Evolutionary conservation across 2,329 filamentous ascomycete species (phyloP).

Genomic region (Neophaeococcomyces aloes): DNA sequence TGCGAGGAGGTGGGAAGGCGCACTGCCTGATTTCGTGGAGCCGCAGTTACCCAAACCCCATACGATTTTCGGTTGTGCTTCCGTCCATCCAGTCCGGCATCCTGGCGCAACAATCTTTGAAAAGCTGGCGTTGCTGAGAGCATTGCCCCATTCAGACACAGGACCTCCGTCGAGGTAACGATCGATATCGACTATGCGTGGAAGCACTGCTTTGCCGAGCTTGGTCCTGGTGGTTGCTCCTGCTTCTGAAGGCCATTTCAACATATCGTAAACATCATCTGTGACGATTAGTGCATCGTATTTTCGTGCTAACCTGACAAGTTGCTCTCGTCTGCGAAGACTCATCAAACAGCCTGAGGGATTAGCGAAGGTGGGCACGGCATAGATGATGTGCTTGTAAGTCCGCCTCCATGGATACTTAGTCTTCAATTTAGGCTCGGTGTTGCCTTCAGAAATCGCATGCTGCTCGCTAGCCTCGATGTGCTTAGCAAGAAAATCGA

Average conservation of each 20-base stretch:
- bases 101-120: slow-evolving; percentile 80
- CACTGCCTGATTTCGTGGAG: slow-evolving; percentile 48
- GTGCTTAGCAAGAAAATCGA: slow-evolving; percentile 47
- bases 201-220: slow-evolving; percentile 41
- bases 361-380: slow-evolving; percentile 80
- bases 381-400: slow-evolving; percentile 81
- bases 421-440: slow-evolving; percentile 43
- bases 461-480: slow-evolving; percentile 41
- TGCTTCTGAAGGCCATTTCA: slow-evolving; percentile 57
- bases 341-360: slow-evolving; percentile 78
- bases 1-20: slow-evolving; percentile 49
- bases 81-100: slow-evolving; percentile 76
- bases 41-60: slow-evolving; percentile 50
- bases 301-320: slow-evolving; percentile 67
- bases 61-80: slow-evolving; percentile 54
- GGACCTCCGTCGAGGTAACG: slow-evolving; percentile 51
- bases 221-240: slow-evolving; percentile 14
- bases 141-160: slow-evolving; percentile 62
- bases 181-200: slow-evolving; percentile 72
- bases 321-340: slow-evolving; percentile 50
- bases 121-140: slow-evolving; percentile 78
- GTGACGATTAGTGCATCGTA: slow-evolving; percentile 73
- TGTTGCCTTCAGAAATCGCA: slow-evolving; percentile 30
- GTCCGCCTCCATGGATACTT: slow-evolving; percentile 56
- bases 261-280: slow-evolving; percentile 90